Conservation (phyloP, 257 asterid species). For the Solanum appendiculatum region DNA sequence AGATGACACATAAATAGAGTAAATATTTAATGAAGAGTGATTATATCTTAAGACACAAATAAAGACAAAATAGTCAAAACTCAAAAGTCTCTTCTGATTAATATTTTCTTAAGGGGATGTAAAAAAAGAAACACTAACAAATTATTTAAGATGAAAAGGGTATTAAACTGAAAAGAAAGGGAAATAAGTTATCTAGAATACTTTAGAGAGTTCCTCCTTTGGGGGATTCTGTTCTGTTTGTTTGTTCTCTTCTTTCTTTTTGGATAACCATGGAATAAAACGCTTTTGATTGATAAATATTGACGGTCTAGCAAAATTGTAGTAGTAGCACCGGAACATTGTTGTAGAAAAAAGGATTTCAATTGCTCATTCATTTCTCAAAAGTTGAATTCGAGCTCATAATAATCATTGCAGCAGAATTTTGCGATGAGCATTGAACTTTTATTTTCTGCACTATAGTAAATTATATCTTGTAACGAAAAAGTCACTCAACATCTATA, state of each 20-base stretch:
- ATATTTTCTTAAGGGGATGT: neutral
- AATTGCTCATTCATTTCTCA: neutral
- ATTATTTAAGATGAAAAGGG: neutral
- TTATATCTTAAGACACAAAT: neutral
- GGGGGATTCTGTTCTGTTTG: neutral
- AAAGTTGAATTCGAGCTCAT: neutral
- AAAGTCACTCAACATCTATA: neutral
- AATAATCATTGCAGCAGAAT: neutral
- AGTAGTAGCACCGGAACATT: neutral
- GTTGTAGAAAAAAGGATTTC: neutral
- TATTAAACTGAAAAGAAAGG: neutral
- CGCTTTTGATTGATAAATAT: neutral
- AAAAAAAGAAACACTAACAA: neutral
- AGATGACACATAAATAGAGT: neutral
- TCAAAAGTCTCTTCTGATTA: neutral
- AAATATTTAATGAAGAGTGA: neutral
- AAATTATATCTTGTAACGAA: neutral
- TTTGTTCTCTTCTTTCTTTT: neutral
- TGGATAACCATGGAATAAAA: neutral
- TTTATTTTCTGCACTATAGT: neutral
- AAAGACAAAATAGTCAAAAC: neutral
- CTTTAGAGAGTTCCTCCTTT: neutral
- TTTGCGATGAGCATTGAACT: neutral
- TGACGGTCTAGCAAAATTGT: too few relatives aligned
- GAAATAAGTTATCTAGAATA: neutral